These are phyloP conservation scores for Volvariella volvacea DNA, from an alignment of 1,284 basidiomycete genomes.

Conservation along the genomic window DNA sequence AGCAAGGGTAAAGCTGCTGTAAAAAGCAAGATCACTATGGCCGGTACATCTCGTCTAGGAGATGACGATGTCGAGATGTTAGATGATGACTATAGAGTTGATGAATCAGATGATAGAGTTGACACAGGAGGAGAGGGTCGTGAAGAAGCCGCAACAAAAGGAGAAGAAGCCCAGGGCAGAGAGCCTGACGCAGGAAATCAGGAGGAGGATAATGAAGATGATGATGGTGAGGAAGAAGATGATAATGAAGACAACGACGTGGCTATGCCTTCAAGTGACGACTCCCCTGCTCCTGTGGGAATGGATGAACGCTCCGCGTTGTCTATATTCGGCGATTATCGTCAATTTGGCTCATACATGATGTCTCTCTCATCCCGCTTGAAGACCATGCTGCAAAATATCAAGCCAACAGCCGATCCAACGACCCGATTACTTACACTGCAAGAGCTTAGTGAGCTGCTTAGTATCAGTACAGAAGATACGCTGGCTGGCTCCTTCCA, in stretches of 20 bases:
- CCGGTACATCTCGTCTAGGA: conserved; percentile 53
- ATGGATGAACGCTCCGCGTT: conserved; percentile 72
- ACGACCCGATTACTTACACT: conserved; percentile 84
- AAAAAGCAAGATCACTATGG: conserved; percentile 55
- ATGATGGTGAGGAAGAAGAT: conserved; percentile 35
- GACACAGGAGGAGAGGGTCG: conserved; percentile 5
- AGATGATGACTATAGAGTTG: conserved; percentile 45
- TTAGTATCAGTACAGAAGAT: conserved; percentile 97
- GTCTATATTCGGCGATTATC: conserved; percentile 80
- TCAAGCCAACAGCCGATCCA: conserved; percentile 76
- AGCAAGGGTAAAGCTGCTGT: conserved; percentile 56
- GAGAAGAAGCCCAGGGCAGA: conserved; percentile 13
- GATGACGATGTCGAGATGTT: conserved; percentile 75
- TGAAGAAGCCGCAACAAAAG: conserved; percentile 18
- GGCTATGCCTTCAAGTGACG: conserved; percentile 33
- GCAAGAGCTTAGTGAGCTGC: conserved; percentile 91
- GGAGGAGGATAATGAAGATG: conserved; percentile 39
- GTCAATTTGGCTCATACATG: conserved; percentile 87
- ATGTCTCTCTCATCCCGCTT: conserved; percentile 80
- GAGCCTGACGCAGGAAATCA: conserved; percentile 12
- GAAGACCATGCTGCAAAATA: conserved; percentile 85
- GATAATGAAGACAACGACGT: conserved; percentile 27
- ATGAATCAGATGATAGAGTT: conserved; percentile 35
- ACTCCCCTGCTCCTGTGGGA: conserved; percentile 44
- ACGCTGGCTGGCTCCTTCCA: conserved; percentile 94